Base-by-base conservation (phyloP, 2,329 filamentous ascomycete species). In the Waltergamsia citrina region DNA sequence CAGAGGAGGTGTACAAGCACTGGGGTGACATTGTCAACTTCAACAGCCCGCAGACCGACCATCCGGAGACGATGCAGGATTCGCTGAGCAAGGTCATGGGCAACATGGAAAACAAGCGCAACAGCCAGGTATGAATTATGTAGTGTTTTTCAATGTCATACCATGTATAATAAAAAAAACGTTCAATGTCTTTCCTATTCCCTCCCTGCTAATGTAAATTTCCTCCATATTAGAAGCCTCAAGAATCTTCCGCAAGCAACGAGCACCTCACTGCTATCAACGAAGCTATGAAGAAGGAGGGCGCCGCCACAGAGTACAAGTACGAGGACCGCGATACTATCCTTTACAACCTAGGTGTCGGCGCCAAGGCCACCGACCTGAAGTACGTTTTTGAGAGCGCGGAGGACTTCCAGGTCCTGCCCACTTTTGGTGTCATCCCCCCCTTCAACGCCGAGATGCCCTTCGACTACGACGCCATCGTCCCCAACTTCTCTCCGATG, bases 401-500 rank as follows among this genome's bases (percentile, higher is more conserved):
- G 51, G 87, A 95, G 36, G 74, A 92, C 57, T 98, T 98, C 76
- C 86, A 95, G 57, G 81, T 85, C 34, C 69, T 96, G 34, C 92
- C 92, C 34, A 93, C 87, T n/a, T 98, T 85, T 51, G 92, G 88
- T 56, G 92, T 96, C 41, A 81, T 98, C 49, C 92, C 92, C n/a
- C 83, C 80, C 49, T 95, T 96, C 66, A 82, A 82, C 62, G 81
- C 86, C 40, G 71, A 83, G 45, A 67, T 78, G 40, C 85, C 90
- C 19, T 96, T 83, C 67, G 78, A 70, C 58, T 72, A 92, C 49
- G 75, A 78, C 52, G 77, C 88, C 37, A 74, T 98, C 41, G 82
- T 96, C 19, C 87, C 88, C 57, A 94, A 96, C 71, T 98, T 95
- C 70, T 86, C 78, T 24, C 90, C 88, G 41, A 95, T 94, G 86